These are phyloP conservation scores for Clohesyomyces aquaticus DNA, from an alignment of 495 filamentous ascomycete species.

Conservation along the genomic window DNA sequence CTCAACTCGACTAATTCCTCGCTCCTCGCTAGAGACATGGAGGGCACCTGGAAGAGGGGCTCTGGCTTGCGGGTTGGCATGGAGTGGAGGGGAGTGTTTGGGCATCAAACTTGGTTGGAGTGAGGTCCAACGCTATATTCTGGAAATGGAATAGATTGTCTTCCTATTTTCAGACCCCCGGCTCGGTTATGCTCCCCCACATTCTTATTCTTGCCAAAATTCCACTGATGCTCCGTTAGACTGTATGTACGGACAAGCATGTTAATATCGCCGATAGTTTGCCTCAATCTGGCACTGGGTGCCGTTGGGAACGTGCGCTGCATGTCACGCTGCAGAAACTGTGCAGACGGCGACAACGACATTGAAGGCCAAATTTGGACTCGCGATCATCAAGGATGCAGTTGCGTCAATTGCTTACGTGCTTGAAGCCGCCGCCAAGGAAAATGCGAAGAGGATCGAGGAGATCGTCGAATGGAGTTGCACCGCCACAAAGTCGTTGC, in stretches of 20 bases:
- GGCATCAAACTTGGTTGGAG: not conserved
- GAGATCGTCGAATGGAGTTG: not conserved
- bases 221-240: no score
- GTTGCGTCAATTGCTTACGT: not conserved
- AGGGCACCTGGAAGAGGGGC: no score
- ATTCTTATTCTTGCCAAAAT: not conserved
- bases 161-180: constrained; percentile 9
- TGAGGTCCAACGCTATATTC: constrained; percentile 11
- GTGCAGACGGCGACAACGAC: not conserved
- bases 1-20: not conserved
- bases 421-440: not conserved
- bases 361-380: not conserved
- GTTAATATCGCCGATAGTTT: constrained; percentile 1
- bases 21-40: no score
- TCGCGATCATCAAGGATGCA: not conserved
- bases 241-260: no score
- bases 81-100: not conserved
- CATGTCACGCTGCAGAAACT: not conserved
- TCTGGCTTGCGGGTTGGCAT: no score
- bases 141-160: constrained; percentile 4
- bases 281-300: not conserved
- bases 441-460: not conserved
- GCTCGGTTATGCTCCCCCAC: constrained; percentile 20
- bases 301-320: not conserved
- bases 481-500: not conserved